Evolutionary conservation across 306 rosid species (phyloP), one percentile per base, ranked within the genome.

Genomic region (Macrotyloma uniflorum): DNA sequence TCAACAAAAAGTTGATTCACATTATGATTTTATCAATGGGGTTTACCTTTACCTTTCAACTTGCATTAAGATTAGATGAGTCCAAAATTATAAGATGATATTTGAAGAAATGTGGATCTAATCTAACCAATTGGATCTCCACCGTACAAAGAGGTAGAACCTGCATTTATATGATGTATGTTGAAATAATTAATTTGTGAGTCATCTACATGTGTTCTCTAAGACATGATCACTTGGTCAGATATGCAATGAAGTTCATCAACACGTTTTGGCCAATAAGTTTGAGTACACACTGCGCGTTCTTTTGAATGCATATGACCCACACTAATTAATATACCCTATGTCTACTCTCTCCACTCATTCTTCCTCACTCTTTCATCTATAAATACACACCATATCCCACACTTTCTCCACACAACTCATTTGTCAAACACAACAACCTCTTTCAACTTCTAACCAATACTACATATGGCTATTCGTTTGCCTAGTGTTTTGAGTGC

Each of bases 201-300:
- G 53, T 53, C 76, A 53, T 32, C 51, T 23, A 46, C 12, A 13
- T 26, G 55, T 79, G 33, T 74, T 72, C 71, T 54, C 9, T 5
- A 2, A 77, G 55, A 50, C 67, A 53, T 30, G 22, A 47, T 47
- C 54, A 5, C 24, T 50, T 18, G 38, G 55, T 50, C 63, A 42
- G 66, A 58, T 58, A 40, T 8, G 45, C 5, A 67, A 47, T 72
- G 33, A 14, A 42, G 19, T 36, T 79, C 35, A 58, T 14, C 24
- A 46, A 66, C 76, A 77, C 72, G 67, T 7, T 65, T 71, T 80
- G 58, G 54, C 69, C 49, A 4, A 73, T 54, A 67, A 50, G 57
- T 46, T 61, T 46, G 68, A 79, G 66, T 32, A 51, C 89, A 79
- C 18, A 45, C 63, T 77, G 75, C 84, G 81, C 65, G 89, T 49